Evolutionary conservation across 2,329 filamentous ascomycete species (phyloP).

Genomic region (Ophidiomyces ophidiicola): DNA sequence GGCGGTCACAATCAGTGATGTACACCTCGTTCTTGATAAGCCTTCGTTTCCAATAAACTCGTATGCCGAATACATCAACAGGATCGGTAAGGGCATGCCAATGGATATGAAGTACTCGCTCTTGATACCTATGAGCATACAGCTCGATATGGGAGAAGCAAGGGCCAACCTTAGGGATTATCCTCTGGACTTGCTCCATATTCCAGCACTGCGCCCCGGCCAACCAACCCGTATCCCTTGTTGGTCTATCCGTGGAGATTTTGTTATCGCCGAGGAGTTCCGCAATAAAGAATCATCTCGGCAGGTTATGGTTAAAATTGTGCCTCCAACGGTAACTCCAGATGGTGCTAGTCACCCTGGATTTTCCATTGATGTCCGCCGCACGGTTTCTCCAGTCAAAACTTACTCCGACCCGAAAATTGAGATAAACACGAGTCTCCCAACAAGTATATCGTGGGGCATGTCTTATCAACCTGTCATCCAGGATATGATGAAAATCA

Average conservation of each 20-base stretch:
- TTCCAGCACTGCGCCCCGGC: slow-evolving; percentile 65
- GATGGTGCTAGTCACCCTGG: slow-evolving; percentile 48
- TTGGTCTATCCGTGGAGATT: slow-evolving; percentile 74
- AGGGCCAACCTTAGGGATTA: slow-evolving; percentile 84
- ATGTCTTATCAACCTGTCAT: slow-evolving; percentile 96
- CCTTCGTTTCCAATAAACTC: slow-evolving; percentile 78
- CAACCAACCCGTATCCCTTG: slow-evolving; percentile 72
- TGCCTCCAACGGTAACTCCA: slow-evolving; percentile 54
- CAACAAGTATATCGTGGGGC: slow-evolving; percentile 92
- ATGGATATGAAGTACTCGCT: slow-evolving; percentile 80
- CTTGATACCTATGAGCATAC: slow-evolving; percentile 77
- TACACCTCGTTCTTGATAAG: slow-evolving; percentile 78
- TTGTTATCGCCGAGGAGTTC: slow-evolving; percentile 91
- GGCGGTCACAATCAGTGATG: slow-evolving; percentile 66
- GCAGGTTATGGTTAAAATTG: slow-evolving; percentile 68
- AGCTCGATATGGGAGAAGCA: slow-evolving; percentile 81
- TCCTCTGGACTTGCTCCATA: slow-evolving; percentile 79
- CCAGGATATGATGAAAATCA: slow-evolving; percentile 99
- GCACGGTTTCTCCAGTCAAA: slow-evolving; percentile 90
- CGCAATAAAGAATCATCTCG: slow-evolving; percentile 68
- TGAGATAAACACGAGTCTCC: slow-evolving; percentile 83
- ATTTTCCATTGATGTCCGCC: slow-evolving; percentile 73
- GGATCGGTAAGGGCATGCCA: slow-evolving; percentile 94
- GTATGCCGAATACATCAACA: slow-evolving; percentile 70
- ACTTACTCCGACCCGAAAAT: slow-evolving; percentile 87